A percentile compares a stretch with the other conserved stretches of the same genome.
These are phyloP conservation scores for Mycena alexandri DNA, from an alignment of 768 basidiomycete species.

Conservation along the genomic window DNA sequence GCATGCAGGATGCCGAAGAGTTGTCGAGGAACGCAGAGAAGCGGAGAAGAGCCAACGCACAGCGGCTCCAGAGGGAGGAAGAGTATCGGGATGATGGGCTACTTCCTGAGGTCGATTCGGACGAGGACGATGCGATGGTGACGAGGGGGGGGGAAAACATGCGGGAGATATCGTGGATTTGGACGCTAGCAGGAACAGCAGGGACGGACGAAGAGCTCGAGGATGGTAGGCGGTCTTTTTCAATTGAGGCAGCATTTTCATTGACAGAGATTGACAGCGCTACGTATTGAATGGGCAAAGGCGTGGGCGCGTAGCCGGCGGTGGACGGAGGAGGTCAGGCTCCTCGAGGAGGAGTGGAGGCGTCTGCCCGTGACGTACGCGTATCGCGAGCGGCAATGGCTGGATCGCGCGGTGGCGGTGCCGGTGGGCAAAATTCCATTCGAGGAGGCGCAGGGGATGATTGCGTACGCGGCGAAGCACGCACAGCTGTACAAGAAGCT, in stretches of 20 bases:
- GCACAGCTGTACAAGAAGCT: no score
- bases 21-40: background rate
- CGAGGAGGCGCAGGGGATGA: no score
- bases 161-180: constrained; percentile 33
- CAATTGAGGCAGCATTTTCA: background rate
- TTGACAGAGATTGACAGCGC: background rate
- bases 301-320: constrained; percentile 6
- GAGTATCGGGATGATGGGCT: constrained; percentile 9
- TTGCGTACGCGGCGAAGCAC: no score
- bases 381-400: no score
- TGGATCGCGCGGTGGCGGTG: no score
- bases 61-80: background rate
- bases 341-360: constrained; percentile 29
- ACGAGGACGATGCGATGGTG: background rate
- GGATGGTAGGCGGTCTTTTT: constrained; percentile 3
- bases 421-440: constrained; percentile 15
- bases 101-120: background rate
- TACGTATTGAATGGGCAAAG: constrained; percentile 33
- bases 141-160: background rate
- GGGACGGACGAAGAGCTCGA: constrained; percentile 8
- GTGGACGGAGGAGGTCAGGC: constrained; percentile 32
- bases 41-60: background rate
- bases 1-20: constrained; percentile 18
- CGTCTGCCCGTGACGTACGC: constrained; percentile 2
- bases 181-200: background rate